Percentiles rank a stretch among this genome's conserved stretches.
phyloP scores from a whole-genome alignment of 2,329 filamentous ascomycete species.

The Cladosporium colombiae region DNA sequence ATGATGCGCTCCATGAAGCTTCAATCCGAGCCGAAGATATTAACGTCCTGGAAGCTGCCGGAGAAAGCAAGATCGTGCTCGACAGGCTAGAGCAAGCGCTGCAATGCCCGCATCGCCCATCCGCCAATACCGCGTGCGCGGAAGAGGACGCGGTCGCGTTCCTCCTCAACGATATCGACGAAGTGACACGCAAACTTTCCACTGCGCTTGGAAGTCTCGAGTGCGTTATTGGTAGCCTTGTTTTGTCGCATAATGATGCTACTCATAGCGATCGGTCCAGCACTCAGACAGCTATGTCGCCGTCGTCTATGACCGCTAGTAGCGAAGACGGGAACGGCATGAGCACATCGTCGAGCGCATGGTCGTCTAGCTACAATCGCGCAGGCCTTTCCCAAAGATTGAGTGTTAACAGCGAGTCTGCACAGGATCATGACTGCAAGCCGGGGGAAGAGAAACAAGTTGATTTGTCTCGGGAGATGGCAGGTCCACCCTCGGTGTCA shows the following conservation, averaged over 20 bases:
- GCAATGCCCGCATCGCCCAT: not conserved
- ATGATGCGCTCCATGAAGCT: slow-evolving; percentile 23
- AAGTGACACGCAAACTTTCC: slow-evolving; percentile 5
- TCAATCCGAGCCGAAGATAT: slow-evolving; percentile 7
- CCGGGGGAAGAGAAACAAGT: slow-evolving; percentile 12
- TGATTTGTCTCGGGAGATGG: not conserved
- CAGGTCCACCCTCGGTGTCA: not conserved
- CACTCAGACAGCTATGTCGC: not conserved
- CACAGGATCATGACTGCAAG: not conserved
- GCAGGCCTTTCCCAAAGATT: not conserved
- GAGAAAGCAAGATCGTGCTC: slow-evolving; percentile 21
- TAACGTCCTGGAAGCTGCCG: slow-evolving; percentile 14
- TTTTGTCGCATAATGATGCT: not conserved
- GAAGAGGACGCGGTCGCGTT: not conserved
- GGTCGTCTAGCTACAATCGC: not conserved
- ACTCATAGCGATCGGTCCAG: not conserved
- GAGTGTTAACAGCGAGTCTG: not conserved
- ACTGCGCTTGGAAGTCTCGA: slow-evolving; percentile 1
- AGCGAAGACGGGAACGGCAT: slow-evolving; percentile 7
- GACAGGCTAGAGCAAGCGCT: slow-evolving; percentile 22
- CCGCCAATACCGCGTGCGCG: not conserved
- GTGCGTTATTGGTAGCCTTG: not conserved
- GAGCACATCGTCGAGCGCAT: slow-evolving; percentile 10
- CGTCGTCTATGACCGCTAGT: not conserved
- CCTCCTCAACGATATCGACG: slow-evolving; percentile 7